phyloP scores from a whole-genome alignment of 2,329 filamentous ascomycete species.

The Plectosphaerella cucumerina region DNA sequence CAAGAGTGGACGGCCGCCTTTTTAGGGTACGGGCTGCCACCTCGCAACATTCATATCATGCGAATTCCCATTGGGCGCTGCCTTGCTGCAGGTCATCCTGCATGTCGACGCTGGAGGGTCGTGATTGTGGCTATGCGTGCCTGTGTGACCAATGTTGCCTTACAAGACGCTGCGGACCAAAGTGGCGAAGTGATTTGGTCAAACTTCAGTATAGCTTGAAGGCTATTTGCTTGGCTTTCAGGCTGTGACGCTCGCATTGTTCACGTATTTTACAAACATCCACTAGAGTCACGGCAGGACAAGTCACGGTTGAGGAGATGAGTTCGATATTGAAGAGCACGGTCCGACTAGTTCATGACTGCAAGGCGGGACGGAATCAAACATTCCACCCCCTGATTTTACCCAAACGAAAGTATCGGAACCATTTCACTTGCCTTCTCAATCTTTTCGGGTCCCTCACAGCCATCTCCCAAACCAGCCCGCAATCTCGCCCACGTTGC shows the following conservation, averaged over 20 bases:
- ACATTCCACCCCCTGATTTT: background rate
- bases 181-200: too few species aligned
- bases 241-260: background rate
- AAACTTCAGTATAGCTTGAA: too few species aligned
- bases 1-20: too few species aligned
- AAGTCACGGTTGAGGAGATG: background rate
- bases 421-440: background rate
- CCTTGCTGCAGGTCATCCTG: too few species aligned
- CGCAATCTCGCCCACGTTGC: slow-evolving; percentile 21
- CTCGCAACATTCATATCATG: too few species aligned
- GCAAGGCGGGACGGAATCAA: background rate
- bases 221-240: too few species aligned
- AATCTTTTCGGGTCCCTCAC: background rate
- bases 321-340: background rate
- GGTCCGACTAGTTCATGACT: background rate
- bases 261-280: background rate
- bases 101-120: too few species aligned
- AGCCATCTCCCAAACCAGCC: slow-evolving; percentile 14
- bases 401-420: background rate
- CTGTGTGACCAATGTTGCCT: too few species aligned
- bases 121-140: too few species aligned
- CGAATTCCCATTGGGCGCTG: too few species aligned
- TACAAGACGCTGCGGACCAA: too few species aligned
- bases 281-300: background rate
- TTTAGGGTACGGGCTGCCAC: too few species aligned